Percentiles rank a stretch among this genome's conserved stretches.
These are phyloP conservation scores for Scopulariopsis brevicaulis DNA, from an alignment of 2,329 filamentous ascomycete genomes.

Conservation along the genomic window DNA sequence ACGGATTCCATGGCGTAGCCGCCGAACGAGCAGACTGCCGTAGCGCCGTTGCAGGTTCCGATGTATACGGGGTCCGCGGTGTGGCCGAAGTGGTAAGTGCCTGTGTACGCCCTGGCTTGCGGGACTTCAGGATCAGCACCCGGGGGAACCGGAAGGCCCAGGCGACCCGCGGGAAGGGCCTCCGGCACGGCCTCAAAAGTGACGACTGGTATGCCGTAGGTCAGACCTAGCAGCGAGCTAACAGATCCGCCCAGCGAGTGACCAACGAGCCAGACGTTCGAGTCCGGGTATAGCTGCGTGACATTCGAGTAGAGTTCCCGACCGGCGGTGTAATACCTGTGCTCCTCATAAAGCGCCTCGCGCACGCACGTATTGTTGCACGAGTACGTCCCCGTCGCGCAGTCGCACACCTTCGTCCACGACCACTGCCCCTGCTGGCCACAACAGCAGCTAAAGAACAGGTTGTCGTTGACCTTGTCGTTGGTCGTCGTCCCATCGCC, in stretches of 20 bases:
- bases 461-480: slow-evolving; percentile 95
- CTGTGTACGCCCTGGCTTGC: slow-evolving; percentile 62
- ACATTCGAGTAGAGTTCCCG: slow-evolving; percentile 88
- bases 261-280: slow-evolving; percentile 80
- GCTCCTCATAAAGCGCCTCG: slow-evolving; percentile 65
- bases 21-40: slow-evolving; percentile 78
- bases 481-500: slow-evolving; percentile 95
- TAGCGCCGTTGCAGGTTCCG: slow-evolving; percentile 83
- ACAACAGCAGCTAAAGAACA: slow-evolving; percentile 97
- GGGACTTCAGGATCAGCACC: slow-evolving; percentile 60
- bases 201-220: slow-evolving; percentile 81
- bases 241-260: slow-evolving; percentile 90
- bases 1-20: slow-evolving; percentile 88
- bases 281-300: slow-evolving; percentile 72
- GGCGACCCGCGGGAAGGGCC: slow-evolving; percentile 70
- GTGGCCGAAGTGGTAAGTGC: slow-evolving; percentile 84
- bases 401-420: slow-evolving; percentile 90
- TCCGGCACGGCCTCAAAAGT: slow-evolving; percentile 93
- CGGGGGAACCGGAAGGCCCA: slow-evolving; percentile 79
- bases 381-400: slow-evolving; percentile 73
- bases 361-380: slow-evolving; percentile 89
- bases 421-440: slow-evolving; percentile 83
- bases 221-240: slow-evolving; percentile 77
- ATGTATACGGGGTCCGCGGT: slow-evolving; percentile 94
- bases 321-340: slow-evolving; percentile 83